Conservation (phyloP, 768 basidiomycete genomes). For the Leccinum truebloodii region DNA sequence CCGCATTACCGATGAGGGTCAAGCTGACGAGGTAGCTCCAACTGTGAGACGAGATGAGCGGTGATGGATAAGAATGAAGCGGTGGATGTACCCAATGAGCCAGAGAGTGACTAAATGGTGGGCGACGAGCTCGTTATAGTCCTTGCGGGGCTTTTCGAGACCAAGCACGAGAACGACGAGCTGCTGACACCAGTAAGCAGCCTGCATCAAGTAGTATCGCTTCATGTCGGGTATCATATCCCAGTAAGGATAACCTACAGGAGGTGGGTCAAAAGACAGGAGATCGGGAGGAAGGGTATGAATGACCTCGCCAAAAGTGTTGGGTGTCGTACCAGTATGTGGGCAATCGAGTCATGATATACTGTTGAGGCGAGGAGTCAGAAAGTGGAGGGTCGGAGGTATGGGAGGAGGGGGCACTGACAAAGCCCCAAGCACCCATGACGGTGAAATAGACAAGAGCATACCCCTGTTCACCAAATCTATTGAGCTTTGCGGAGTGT, state of each 20-base stretch:
- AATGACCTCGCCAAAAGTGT: slow-evolving; percentile 80
- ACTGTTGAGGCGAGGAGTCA: slow-evolving; percentile 40
- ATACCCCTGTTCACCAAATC: slow-evolving; percentile 93
- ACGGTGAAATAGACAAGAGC: slow-evolving; percentile 76
- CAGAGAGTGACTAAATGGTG: slow-evolving; percentile 96
- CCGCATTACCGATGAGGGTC: slow-evolving; percentile 86
- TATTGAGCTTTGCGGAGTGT: slow-evolving; percentile 63
- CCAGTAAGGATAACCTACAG: slow-evolving; percentile 83
- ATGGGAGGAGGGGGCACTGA: slow-evolving; percentile 38
- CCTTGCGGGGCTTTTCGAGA: slow-evolving; percentile 94
- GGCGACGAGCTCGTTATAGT: slow-evolving; percentile 80
- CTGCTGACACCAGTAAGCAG: slow-evolving; percentile 94
- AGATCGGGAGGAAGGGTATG: background rate
- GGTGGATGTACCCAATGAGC: slow-evolving; percentile 73
- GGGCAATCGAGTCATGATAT: slow-evolving; percentile 78
- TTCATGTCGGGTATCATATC: slow-evolving; percentile 85
- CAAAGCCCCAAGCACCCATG: slow-evolving; percentile 76
- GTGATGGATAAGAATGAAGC: background rate
- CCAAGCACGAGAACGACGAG: slow-evolving; percentile 79
- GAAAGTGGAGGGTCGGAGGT: background rate
- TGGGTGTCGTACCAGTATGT: slow-evolving; percentile 86
- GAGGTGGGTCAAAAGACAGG: slow-evolving; percentile 2
- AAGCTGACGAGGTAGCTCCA: slow-evolving; percentile 84
- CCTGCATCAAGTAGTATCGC: slow-evolving; percentile 91
- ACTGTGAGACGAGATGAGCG: slow-evolving; percentile 38